phyloP scores from a whole-genome alignment of 306 rosid genomes.

The Canavalia ensiformis region DNA sequence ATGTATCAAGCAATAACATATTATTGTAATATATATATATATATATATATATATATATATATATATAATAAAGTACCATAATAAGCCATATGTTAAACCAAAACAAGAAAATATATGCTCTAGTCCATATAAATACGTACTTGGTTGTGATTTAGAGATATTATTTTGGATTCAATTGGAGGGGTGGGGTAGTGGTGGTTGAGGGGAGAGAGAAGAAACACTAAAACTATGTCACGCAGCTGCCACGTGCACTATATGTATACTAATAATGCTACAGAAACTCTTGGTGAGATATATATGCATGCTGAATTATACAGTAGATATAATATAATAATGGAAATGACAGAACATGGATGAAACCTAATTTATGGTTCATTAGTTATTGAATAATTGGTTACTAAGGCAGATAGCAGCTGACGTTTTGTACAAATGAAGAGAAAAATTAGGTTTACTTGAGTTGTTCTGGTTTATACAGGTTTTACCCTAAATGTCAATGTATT shows the following conservation, averaged over 20 bases:
- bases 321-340: background rate
- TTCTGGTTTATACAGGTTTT: background rate
- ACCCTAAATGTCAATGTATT: background rate
- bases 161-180: background rate
- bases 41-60: no score
- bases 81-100: background rate
- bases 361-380: background rate
- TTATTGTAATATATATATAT: background rate
- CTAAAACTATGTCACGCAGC: background rate
- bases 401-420: slow-evolving; percentile 12
- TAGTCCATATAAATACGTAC: background rate
- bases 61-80: background rate
- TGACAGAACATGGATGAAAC: slow-evolving; percentile 1
- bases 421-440: slow-evolving; percentile 9
- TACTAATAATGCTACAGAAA: background rate
- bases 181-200: background rate
- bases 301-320: background rate
- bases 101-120: background rate
- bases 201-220: background rate
- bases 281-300: background rate
- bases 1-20: background rate
- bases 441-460: background rate
- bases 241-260: background rate
- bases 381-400: slow-evolving; percentile 17
- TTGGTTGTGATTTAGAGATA: background rate